These are phyloP conservation scores for Geotrichum histeridarum DNA, from an alignment of 1,139 yeast genomes.

Conservation along the genomic window DNA sequence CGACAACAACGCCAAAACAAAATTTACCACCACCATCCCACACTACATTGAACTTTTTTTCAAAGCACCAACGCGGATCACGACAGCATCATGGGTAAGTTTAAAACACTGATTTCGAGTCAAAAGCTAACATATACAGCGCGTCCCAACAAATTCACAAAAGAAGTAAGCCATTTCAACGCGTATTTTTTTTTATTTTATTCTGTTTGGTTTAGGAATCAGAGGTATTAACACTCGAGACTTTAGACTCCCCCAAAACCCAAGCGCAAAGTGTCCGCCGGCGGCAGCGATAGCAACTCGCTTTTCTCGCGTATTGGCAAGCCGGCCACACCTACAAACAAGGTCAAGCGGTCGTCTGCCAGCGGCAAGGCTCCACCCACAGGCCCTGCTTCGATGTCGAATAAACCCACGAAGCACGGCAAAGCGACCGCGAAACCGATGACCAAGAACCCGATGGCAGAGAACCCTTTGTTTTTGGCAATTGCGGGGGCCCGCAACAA, in stretches of 20 bases:
- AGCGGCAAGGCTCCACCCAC: not conserved
- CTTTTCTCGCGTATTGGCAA: conserved; percentile 5
- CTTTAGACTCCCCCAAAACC: no score
- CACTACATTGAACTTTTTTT: no score
- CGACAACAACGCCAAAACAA: no score
- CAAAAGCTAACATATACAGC: no score
- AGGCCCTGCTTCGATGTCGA: not conserved
- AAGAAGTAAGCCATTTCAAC: no score
- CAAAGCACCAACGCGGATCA: not conserved
- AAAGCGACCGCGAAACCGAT: not conserved
- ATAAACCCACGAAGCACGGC: not conserved
- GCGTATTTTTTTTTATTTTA: no score
- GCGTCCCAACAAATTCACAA: no score
- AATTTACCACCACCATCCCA: no score
- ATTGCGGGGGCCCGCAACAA: conserved; percentile 10
- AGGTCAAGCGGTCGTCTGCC: not conserved
- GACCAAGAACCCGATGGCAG: conserved; percentile 1
- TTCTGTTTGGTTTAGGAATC: no score
- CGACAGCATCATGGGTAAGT: not conserved
- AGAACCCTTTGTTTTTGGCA: conserved; percentile 13
- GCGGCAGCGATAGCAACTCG: not conserved
- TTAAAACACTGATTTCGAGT: no score
- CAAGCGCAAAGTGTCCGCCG: not conserved
- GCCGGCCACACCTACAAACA: not conserved
- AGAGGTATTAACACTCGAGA: no score